Evolutionary conservation across 805 yeast genomes (phyloP), one percentile per base, ranked within the genome.

Genomic region (Candida silvicultrix): DNA sequence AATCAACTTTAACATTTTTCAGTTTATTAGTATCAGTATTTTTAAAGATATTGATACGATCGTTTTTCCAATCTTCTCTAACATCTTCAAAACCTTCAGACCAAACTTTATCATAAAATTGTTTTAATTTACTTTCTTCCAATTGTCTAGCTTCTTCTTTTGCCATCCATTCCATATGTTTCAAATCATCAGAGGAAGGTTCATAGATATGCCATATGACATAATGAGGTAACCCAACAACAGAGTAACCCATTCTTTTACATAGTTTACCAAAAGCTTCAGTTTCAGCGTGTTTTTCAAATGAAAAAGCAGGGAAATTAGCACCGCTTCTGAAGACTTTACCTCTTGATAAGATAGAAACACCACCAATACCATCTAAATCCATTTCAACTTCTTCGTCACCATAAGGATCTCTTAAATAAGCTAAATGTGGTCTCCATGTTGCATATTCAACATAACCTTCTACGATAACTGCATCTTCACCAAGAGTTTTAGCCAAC

Each of bases 371-470:
- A 46, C 99, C 99, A 65, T 92, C 98, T 50, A 92, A 71, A 45
- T 84, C 89, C 87, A 92, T 86, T 62, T 89, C 96, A 35, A 83
- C 92, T 61, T 87, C 92, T 15, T 95, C 92, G 65, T 89, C 94
- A 21, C 98, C 99, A 59, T 86, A 83, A 5, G 97, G 96, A 58
- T 92, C 97, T 56, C 98, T 75, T 62, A 92, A 75, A 62, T 94
- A 92, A 0, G 98, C 98, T 56, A 92, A 74, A 68, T 92, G 98
- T 2, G 97, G 95, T 67, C 99, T 77, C 97, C 98, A 92, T 2
- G 99, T 92, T 40, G 95, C 96, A 64, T 89, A 94, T 67, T 92
- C 99, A 18, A 87, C 94, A 63, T 89, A 89, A 18, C 99, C 99
- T 69, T 92, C 99, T 12, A 92, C 99, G 48, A 92, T 90, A 47